Base-by-base conservation (phyloP, 169 alveolate genomes). In the Eimeria maxima region DNA sequence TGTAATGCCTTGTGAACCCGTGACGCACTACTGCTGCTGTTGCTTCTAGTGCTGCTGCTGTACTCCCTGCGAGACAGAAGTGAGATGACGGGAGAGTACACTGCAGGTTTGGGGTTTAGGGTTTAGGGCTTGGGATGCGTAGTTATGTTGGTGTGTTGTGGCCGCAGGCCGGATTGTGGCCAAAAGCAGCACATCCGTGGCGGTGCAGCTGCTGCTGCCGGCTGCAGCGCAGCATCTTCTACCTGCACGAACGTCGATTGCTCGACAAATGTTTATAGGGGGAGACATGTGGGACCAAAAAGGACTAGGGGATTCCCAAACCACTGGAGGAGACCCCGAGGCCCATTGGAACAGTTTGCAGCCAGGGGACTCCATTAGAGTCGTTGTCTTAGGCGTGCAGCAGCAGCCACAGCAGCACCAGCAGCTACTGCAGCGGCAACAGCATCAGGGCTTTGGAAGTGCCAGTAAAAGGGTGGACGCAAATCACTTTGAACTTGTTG, bases 161-260 rank as follows among this genome's bases (percentile, higher is more conserved):
- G 27, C 63, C 13, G 63, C 24, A 81, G 90, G 90, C 4, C 60
- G 50, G 24, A 50, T 81, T 22, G n/a, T 81, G 22, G 55, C 90
- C 4, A 81, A 81, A n/a, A 20, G 90, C 24, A 57, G 60, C 11
- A 81, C 13, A 16, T 29, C 90, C 16, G 24, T 53, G 71, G 6
- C 3, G 71, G 50, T 81, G 90, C 90, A 81, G 90, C 90, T 81
- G 71, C 44, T 81, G 73, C 90, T 81, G 29, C 90, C 90, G 14
- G 90, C 90, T 27, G 71, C 90, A 47, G 90, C 60, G 63, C 90
- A 81, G 63, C 90, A 81, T 10, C 90, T 81, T 14, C 69, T 81
- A 5, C 90, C 90, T n/a, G 47, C 38, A 10, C 71, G 60, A 6
- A 44, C 53, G 24, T 22, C 22, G 4, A 38, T 81, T 81, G 71